Base-by-base conservation (phyloP, 2,329 filamentous ascomycete genomes). In the Macrophomina tecta region DNA sequence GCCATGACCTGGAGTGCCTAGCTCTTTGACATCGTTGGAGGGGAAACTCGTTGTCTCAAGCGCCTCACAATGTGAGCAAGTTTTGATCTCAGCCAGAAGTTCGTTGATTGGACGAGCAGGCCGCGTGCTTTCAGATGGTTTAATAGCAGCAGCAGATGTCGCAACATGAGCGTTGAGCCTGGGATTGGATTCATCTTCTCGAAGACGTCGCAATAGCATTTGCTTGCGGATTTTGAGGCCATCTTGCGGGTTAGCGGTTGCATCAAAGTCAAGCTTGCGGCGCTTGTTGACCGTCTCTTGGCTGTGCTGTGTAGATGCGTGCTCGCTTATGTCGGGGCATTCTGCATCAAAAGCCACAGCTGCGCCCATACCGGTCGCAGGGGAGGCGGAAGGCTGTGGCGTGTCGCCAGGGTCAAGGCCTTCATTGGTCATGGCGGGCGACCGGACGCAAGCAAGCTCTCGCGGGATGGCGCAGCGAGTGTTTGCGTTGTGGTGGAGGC, bases 341-440 rank as follows among this genome's bases (percentile, higher is more conserved):
- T 49, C 42, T 45, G n/a, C 53, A 4, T 36, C 36, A n/a, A 5
- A 5, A 28, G 32, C 18, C 49, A 52, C 34, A 11, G 5, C 6
- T 11, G 11, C 49, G 18, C 11, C 38, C 30, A 30, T 4, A n/a
- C 18, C 9, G 23, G 3, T 40, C 34, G 7, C 56, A 48, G 40
- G 14, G 11, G n/a, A 5, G n/a, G 28, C 56, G 28, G 9, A 34
- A 14, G 8, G 14, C 28, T 46, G 42, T 4, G n/a, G 5, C 40
- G 14, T 36, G 30, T 18, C 30, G 42, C 18, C 42, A 4, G 30
- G n/a, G 32, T 49, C 3, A 36, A 42, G 3, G 34, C 36, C 40
- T 48, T 61, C 38, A 30, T 62, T 42, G 30, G 40, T 38, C 56
- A 61, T 49, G 42, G 56, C n/a, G 32, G 56, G 30, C 42, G 45